Base-by-base conservation (phyloP, 176 grass and related monocot genomes). In the Oryza coarctata region DNA sequence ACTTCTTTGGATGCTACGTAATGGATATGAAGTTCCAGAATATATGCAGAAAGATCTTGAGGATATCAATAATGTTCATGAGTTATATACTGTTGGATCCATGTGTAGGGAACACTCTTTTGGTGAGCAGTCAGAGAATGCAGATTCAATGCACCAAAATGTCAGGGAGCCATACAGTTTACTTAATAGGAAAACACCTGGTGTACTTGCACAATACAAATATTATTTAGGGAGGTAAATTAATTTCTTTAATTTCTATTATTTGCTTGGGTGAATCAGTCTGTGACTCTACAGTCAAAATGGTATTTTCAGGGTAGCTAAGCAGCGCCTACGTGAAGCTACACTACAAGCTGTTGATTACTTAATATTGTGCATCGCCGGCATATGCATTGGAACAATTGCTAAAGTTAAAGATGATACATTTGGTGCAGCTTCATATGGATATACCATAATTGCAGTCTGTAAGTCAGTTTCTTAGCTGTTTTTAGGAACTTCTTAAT, bases 351-450 rank as follows among this genome's bases (percentile, higher is more conserved):
- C 85, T 30, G 64, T 80, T 86, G 91, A 94, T 83, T 88, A 85
- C 86, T 60, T 94, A 78, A 94, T 94, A 87, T 69, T 94, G 62
- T 83, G 91, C 76, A 84, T 94, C 72, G 91, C 91, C 77, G 91
- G 91, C 60, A 58, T 90, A 82, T 94, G 91, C 76, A 86, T 94
- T 55, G 91, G 91, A 40, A 88, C 83, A 63, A 87, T 94, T 79
- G 79, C 88, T 83, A 90, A 88, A 83, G 85, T 87, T 58, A 79
- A 70, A 15, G 91, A 94, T 85, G 88, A 90, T 83, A 80, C 82
- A 77, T 82, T 94, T 22, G 88, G 91, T 66, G 74, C 23, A 61
- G 78, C 74, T 86, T 87, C 88, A 86, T 94, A 94, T 81, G 88
- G 72, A 28, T 94, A 94, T 77, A 86, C 91, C 38, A 85, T 90